phyloP scores from a whole-genome alignment of 2,329 filamentous ascomycete species.

The Cryphonectria japonica region DNA sequence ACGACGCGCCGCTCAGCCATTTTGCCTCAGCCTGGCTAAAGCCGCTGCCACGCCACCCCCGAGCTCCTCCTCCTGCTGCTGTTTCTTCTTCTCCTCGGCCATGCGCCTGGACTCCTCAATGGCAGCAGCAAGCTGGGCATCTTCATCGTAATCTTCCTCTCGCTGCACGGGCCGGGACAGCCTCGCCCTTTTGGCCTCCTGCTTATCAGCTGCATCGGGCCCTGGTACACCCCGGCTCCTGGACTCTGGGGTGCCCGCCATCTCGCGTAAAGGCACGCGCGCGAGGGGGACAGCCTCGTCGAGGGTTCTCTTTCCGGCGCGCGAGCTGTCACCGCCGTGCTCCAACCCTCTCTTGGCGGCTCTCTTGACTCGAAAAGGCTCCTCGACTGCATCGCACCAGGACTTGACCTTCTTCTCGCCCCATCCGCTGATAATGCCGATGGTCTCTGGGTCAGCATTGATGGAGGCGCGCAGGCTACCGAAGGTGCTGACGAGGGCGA shows the following conservation, averaged over 20 bases:
- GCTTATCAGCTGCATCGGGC: neutral
- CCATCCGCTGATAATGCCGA: slow-evolving; percentile 87
- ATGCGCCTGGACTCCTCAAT: slow-evolving; percentile 52
- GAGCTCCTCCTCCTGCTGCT: slow-evolving; percentile 49
- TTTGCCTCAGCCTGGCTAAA: slow-evolving; percentile 60
- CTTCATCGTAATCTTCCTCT: slow-evolving; percentile 50
- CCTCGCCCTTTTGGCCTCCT: slow-evolving; percentile 31
- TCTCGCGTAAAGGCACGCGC: slow-evolving; percentile 29
- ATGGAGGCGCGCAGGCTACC: slow-evolving; percentile 85
- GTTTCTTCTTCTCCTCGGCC: slow-evolving; percentile 38
- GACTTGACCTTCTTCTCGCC: slow-evolving; percentile 91
- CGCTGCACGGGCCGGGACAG: slow-evolving; percentile 44
- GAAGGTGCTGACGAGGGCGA: slow-evolving; percentile 88
- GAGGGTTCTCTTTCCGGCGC: slow-evolving; percentile 33
- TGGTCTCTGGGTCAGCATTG: slow-evolving; percentile 84
- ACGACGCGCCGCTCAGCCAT: slow-evolving; percentile 33
- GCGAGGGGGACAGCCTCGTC: slow-evolving; percentile 32
- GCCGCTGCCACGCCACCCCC: slow-evolving; percentile 64
- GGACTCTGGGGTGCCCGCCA: slow-evolving; percentile 25
- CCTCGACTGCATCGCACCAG: slow-evolving; percentile 81
- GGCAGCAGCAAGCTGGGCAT: slow-evolving; percentile 53
- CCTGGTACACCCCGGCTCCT: slow-evolving; percentile 45
- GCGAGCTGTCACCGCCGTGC: slow-evolving; percentile 32
- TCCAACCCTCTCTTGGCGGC: slow-evolving; percentile 56
- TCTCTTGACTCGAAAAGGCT: slow-evolving; percentile 80